A percentile compares a stretch with the other conserved stretches of the same genome.
phyloP scores from a whole-genome alignment of 2,329 filamentous ascomycete genomes.

The Apiospora malaysiana region DNA sequence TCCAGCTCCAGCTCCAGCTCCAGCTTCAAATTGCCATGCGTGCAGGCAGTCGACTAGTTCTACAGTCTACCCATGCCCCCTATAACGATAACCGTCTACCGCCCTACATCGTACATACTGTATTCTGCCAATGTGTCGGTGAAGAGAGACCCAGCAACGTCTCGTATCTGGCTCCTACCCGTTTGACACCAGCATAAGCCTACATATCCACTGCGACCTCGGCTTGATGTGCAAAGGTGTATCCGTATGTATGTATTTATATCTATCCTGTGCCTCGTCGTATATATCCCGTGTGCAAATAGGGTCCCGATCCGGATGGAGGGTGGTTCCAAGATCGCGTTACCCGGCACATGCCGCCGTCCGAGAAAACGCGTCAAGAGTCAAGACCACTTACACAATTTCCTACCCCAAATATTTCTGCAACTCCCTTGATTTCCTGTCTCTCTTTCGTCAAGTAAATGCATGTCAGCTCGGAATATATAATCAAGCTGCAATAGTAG shows the following conservation, averaged over 20 bases:
- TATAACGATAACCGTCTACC: not conserved
- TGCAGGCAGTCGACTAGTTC: not conserved
- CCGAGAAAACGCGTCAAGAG: constrained; percentile 14
- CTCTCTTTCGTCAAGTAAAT: not conserved
- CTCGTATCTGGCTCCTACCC: constrained; percentile 13
- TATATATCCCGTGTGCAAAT: constrained; percentile 12
- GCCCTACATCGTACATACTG: not conserved
- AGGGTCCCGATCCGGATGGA: constrained; percentile 8
- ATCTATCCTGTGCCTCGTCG: not conserved
- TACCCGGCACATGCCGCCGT: constrained; percentile 17
- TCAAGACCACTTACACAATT: constrained; percentile 11
- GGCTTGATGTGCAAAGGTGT: not conserved
- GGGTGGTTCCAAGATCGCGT: constrained; percentile 13
- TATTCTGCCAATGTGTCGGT: constrained; percentile 2
- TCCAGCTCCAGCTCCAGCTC: too few relatives aligned
- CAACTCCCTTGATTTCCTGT: not conserved
- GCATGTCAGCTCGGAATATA: not conserved
- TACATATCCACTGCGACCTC: constrained; percentile 13
- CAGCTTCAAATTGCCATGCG: not conserved
- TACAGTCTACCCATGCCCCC: not conserved
- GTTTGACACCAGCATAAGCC: not conserved
- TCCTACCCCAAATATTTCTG: not conserved
- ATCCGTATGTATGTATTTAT: constrained; percentile 3
- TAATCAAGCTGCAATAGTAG: not conserved
- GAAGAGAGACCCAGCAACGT: constrained; percentile 17